Evolutionary conservation across 1,284 basidiomycete genomes (phyloP), one percentile per base, ranked within the genome.

Genomic region (Cerioporus squamosus): DNA sequence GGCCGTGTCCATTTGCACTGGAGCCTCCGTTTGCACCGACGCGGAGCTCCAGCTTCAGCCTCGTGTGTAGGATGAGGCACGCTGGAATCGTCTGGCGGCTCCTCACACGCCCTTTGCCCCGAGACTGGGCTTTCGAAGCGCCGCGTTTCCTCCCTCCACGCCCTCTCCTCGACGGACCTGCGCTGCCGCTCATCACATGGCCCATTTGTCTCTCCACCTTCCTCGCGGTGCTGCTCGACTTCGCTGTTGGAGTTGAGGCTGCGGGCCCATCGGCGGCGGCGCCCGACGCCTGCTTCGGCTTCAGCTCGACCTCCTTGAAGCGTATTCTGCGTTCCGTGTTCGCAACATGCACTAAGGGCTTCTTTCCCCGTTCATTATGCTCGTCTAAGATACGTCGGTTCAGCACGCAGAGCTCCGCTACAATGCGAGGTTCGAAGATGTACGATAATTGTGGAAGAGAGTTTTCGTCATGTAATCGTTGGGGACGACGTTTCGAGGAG

Each of bases 261-360:
- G 54, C 55, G 10, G 60, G 36, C 44, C 40, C 43, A 10, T 52
- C 33, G 10, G 29, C 8, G 29, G 10, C 29, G 5, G 3, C 10
- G 29, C 29, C 29, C 10, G 33, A 9, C 33, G 33, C 47, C 17
- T 58, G 54, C 63, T 82, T 85, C 2, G 78, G 77, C 48, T 74
- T 74, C 31, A 88, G 72, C 46, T 82, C 80, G 5, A 88, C 82
- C 67, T 87, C 83, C 54, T 78, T 80, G 75, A 91, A 91, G 15
- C 77, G 79, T 49, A 91, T 81, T 12, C 88, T 82, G 60, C 83
- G 81, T 61, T 84, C 82, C 0, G 86, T 85, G 43, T 77, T 83
- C 15, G 80, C 79, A 5, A 88, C 72, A 60, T 88, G 83, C 3
- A 70, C 68, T 7, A 88, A 70, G 2, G 77, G 70, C 40, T 80